Evolutionary conservation across 129 eudicot species (phyloP), one percentile per base, ranked within the genome.

Genomic region (Deinandra increscens): DNA sequence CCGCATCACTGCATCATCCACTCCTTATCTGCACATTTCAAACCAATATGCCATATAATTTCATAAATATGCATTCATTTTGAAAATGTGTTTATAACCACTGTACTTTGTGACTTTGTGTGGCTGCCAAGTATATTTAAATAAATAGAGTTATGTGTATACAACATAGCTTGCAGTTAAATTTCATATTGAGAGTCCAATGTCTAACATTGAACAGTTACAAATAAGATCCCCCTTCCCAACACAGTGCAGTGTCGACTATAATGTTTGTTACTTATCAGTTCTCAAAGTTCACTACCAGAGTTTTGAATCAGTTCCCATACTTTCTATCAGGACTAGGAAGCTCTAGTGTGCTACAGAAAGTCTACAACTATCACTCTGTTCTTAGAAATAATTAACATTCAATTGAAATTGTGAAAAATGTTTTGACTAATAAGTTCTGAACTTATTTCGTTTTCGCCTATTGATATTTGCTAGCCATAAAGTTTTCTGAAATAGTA

Each of bases 401-500:
- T 48, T 46, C 42, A 60, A 60, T 60, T 43, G 66, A 17, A 46
- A 68, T 34, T 68, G 46, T 5, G 26, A 34, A 68, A 9, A 68
- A 17, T 48, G 9, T 10, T 19, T 43, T 13, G 56, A 44, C 39
- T 14, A 15, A 9, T 7, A 14, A 44, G 60, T 31, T 68, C 41
- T 50, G 38, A 56, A 26, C 29, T 39, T 46, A 68, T n/a, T 45
- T 15, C 17, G 5, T 33, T 33, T 14, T 45, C 34, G 45, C 39
- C 14, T 44, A 44, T 44, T 4, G 49, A 37, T 72, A 61, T 72
- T 34, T 48, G n/a, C 37, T 46, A 33, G 38, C 38, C 38, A 49
- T 61, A 51, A 45, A 43, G n/a, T 49, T 50, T 1, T 75, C 2
- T n/a, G 23, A 75, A 66, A 66, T 45, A 67, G 59, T 68, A 10